Base-by-base conservation (phyloP, 169 alveolate genomes). In the Plasmodium yoelii region DNA sequence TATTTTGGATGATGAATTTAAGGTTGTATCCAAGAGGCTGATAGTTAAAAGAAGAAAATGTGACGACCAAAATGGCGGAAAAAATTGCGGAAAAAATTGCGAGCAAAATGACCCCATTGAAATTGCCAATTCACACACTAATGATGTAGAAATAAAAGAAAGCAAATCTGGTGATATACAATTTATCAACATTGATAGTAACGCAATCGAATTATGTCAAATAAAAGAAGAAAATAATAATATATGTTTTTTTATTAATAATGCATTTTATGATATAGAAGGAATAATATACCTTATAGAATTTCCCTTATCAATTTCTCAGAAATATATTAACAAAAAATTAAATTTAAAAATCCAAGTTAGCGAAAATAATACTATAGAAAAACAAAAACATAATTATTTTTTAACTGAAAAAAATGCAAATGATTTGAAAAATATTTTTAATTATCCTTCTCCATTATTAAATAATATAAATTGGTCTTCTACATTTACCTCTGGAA, bases 381-480 rank as follows among this genome's bases (percentile, higher is more conserved):
- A 51, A 5, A 75, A 61, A 22, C 34, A 24, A 5, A 61, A 28
- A 22, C 61, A 42, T 47, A 34, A 9, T 18, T 24, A 39, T 55
- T 61, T 46, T 56, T 47, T 75, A n/a, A 75, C 12, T 67, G 88
- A 75, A 46, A 75, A 63, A 63, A 22, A 63, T 13, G 73, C 59
- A 28, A 75, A 49, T 8, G 72, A 75, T 47, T 75, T 75, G 53
- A 60, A 39, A 49, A 75, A 60, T 8, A 75, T 75, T 61, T 61
- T 75, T 55, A 12, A 61, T 51, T 61, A 59, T 42, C 88, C 88
- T 15, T 63, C 88, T 2, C 22, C 51, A 34, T 47, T 75, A 55
- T 24, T 75, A 55, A 56, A 67, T 56, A 75, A 75, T 42, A 65
- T 75, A 19, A 73, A 47, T 10, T 75, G 88, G 88, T 75, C 88